Base-by-base conservation (phyloP, 1,284 basidiomycete species). In the Erythrobasidium hasegawianum region DNA sequence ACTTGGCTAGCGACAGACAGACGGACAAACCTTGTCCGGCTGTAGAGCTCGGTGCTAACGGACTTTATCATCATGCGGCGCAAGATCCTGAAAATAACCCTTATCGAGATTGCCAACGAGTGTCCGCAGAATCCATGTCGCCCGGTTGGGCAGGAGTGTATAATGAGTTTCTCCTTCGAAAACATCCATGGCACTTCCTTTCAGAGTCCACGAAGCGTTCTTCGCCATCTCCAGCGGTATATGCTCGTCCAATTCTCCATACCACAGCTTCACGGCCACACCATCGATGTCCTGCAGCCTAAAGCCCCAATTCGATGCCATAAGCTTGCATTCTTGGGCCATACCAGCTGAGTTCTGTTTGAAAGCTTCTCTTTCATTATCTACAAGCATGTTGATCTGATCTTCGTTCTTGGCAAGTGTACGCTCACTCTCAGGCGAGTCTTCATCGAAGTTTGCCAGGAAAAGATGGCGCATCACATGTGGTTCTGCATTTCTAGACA, bases 351-450 rank as follows among this genome's bases (percentile, higher is more conserved):
- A 47, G 4, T 14, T 14, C 14, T 47, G 43, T 24, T 47, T 47
- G 43, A 47, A 47, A n/a, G 43, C 43, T 24, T 47, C 43, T 47
- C 43, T 47, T 24, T 47, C 43, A 24, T 47, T 47, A 5, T 47
- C 43, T 4, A 47, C 43, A 5, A 47, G 16, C n/a, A 47, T 47
- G 8, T 47, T 8, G n/a, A 47, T 47, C n/a, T 24, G 16, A 7
- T 47, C 43, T 5, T 47, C n/a, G 22, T 47, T 24, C 16, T 47
- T 16, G 16, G 43, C 43, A 4, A 47, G 43, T 14, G 16, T 14
- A 18, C 22, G 16, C 14, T 47, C 43, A 16, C 16, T 24, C 16
- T 47, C 43, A 14, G 43, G 22, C 5, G 43, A 24, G 8, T 24
- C 43, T 18, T 47, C 43, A 18, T n/a, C 22, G 22, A 47, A 47